A percentile compares a stretch with the other conserved stretches of the same genome.
phyloP scores from a whole-genome alignment of 192 early-diverging fungal genomes.

The Pilobolus umbonatus region DNA sequence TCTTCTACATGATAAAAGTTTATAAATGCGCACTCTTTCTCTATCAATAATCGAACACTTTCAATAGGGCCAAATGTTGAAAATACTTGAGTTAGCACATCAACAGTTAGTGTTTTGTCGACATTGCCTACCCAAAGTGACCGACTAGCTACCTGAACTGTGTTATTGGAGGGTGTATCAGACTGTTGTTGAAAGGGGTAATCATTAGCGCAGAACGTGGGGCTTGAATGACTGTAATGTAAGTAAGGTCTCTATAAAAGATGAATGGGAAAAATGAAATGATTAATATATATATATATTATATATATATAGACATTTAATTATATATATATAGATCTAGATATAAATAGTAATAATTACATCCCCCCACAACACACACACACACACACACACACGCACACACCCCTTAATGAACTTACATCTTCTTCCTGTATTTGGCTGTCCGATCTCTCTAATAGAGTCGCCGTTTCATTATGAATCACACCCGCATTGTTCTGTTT shows the following conservation, averaged over 20 bases:
- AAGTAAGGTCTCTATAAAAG: constrained; percentile 7
- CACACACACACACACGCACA: too few species aligned
- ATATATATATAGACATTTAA: not conserved
- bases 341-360: too few species aligned
- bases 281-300: constrained; percentile 4
- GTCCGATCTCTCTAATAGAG: too few species aligned
- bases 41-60: constrained; percentile 78
- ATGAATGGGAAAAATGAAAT: not conserved
- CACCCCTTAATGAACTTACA: too few species aligned
- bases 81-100: constrained; percentile 81
- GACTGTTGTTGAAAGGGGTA: not conserved
- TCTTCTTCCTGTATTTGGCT: too few species aligned
- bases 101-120: constrained; percentile 67
- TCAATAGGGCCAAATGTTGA: constrained; percentile 89
- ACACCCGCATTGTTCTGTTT: not conserved
- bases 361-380: not conserved
- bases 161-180: not conserved
- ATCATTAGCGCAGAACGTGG: constrained; percentile 18
- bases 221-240: constrained; percentile 23
- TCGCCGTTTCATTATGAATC: not conserved
- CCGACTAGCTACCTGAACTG: constrained; percentile 63
- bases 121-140: constrained; percentile 95
- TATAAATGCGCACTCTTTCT: constrained; percentile 96
- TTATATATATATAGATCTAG: not conserved
- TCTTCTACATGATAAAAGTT: constrained; percentile 85